phyloP scores from a whole-genome alignment of 1,284 basidiomycete species.

The Lignosus rhinocerotis region DNA sequence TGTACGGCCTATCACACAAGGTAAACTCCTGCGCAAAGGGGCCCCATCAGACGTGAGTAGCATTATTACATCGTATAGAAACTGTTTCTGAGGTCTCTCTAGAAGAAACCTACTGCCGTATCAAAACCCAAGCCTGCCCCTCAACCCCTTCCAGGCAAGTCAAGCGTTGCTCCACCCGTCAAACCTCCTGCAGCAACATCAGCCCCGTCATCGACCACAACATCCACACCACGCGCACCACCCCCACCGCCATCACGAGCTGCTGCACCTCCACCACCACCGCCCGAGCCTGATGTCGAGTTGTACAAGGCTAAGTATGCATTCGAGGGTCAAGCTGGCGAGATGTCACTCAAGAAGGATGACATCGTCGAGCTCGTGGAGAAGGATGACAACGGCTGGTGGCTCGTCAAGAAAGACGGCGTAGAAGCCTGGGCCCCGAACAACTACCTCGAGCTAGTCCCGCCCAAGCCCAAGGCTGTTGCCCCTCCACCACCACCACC shows the following conservation, averaged over 20 bases:
- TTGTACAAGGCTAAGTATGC: constrained; percentile 86
- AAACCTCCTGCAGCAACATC: constrained; percentile 34
- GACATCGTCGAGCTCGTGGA: constrained; percentile 91
- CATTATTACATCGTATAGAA: constrained; percentile 10
- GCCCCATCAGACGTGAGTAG: constrained; percentile 63
- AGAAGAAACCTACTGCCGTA: constrained; percentile 32
- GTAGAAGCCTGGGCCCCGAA: constrained; percentile 94
- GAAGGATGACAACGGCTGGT: constrained; percentile 97
- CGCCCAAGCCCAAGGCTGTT: constrained; percentile 57
- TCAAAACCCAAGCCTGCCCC: constrained; percentile 58
- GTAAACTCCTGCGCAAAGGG: constrained; percentile 78
- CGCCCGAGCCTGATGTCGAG: constrained; percentile 67
- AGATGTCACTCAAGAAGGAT: constrained; percentile 89
- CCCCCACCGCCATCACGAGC: constrained; percentile 56
- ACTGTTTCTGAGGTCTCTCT: background rate
- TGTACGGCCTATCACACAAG: constrained; percentile 82
- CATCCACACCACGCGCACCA: constrained; percentile 35
- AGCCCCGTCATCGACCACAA: constrained; percentile 29
- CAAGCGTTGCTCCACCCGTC: constrained; percentile 32
- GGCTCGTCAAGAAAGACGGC: constrained; percentile 88
- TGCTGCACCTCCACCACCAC: constrained; percentile 49
- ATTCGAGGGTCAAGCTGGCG: constrained; percentile 90
- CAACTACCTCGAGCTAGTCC: constrained; percentile 87
- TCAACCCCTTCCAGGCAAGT: constrained; percentile 59
- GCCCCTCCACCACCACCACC: constrained; percentile 71